Percentiles rank a stretch among this genome's conserved stretches.
Conservation (phyloP, 2,329 filamentous ascomycete genomes). For the Colletotrichum brevisporum region DNA sequence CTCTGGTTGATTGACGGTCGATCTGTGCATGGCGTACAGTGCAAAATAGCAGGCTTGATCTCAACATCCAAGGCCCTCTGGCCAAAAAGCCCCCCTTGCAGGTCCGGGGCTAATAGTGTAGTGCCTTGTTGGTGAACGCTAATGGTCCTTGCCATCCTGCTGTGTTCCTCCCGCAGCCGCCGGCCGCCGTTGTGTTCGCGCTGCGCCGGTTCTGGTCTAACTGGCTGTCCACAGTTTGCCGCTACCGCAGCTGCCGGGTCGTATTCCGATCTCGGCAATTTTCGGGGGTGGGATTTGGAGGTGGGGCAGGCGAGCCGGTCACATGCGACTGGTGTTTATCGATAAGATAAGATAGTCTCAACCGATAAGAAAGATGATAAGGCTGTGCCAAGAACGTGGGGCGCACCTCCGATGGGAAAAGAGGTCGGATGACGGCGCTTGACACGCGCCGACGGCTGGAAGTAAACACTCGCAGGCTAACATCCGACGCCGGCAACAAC, state of each 20-base stretch:
- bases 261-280: constrained; percentile 34
- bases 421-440: constrained; percentile 3
- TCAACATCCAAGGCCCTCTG: neutral
- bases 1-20: neutral
- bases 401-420: neutral
- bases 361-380: neutral
- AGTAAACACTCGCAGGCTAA: neutral
- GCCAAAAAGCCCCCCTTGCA: neutral
- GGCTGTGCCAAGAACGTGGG: neutral
- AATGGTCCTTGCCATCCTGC: neutral
- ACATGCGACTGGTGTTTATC: neutral
- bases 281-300: neutral
- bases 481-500: neutral
- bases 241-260: neutral
- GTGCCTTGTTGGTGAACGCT: neutral
- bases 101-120: neutral
- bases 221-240: neutral
- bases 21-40: neutral
- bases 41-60: neutral
- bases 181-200: neutral
- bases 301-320: neutral
- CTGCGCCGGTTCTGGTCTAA: constrained; percentile 5
- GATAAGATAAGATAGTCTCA: neutral
- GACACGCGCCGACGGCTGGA: neutral
- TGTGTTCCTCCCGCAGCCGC: neutral